phyloP scores from a whole-genome alignment of 345 rosid genomes.

The Eucalyptus marginata region DNA sequence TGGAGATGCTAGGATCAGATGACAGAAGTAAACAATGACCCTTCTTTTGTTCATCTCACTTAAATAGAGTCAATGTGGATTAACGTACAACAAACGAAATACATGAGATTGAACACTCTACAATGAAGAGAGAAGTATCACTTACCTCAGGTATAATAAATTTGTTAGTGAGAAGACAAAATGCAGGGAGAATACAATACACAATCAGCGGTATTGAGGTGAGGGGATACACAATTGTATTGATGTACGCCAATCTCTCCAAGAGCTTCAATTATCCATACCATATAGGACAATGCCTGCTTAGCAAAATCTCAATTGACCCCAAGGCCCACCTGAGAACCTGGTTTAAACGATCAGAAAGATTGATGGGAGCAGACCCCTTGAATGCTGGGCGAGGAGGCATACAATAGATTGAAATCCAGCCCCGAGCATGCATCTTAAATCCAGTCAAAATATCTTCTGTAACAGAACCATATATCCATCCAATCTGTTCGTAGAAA shows the following conservation, averaged over 20 bases:
- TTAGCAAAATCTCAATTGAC: conserved; percentile 87
- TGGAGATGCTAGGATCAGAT: not conserved
- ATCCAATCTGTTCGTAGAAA: conserved; percentile 59
- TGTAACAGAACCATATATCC: conserved; percentile 99
- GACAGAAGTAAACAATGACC: not conserved
- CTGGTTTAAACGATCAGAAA: conserved; percentile 97
- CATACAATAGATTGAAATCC: conserved; percentile 97
- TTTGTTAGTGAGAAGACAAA: conserved; percentile 88
- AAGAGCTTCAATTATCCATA: conserved; percentile 77
- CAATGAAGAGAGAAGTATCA: not conserved
- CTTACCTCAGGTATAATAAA: conserved; percentile 95
- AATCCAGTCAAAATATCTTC: conserved; percentile 99
- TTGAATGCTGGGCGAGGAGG: conserved; percentile 99
- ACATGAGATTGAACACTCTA: not conserved
- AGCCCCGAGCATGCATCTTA: conserved; percentile 99
- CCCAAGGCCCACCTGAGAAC: conserved; percentile 99
- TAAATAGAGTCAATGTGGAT: not conserved
- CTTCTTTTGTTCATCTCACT: not conserved
- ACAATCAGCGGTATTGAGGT: conserved; percentile 91
- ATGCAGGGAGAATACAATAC: conserved; percentile 89
- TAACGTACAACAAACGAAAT: not conserved
- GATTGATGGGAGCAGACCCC: conserved; percentile 99
- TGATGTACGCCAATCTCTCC: conserved; percentile 93
- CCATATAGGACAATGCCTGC: conserved; percentile 99
- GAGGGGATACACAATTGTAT: conserved; percentile 92